Evolutionary conservation across 352 stramenopile genomes (phyloP), one percentile per base, ranked within the genome.

Genomic region (Phytophthora sp.): DNA sequence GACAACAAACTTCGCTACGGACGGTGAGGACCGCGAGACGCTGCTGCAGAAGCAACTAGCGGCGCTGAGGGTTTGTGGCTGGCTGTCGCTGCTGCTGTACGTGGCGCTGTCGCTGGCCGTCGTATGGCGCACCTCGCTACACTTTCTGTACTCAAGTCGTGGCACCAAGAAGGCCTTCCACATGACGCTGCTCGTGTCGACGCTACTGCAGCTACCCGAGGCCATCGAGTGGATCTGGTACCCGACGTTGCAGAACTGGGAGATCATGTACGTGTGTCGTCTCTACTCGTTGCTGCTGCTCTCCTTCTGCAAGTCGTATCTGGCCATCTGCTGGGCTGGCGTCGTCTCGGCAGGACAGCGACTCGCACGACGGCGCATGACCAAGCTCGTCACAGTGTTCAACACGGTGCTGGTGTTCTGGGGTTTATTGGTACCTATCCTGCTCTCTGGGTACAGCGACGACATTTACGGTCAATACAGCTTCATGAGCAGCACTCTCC

Each of bases 241-340:
- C 55, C 86, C 88, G 7, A 74, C 77, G n/a, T 76, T 65, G 45
- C 69, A 89, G 63, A 73, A 46, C 41, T 96, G 88, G 88, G 63
- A 90, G 49, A 59, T 63, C 61, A 82, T 76, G 56, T 93, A 92
- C 66, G 39, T 90, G 24, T 72, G 88, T 58, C 79, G 78, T 15
- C 66, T 92, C 38, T 92, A 89, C 65, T 70, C 76, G 23, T 63
- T 92, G 58, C 62, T 94, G 57, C 69, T 93, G 20, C 80, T 93
- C 60, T 88, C 73, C 49, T 79, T 87, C 26, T 91, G 84, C 76
- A 93, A 94, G 64, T 91, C 82, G 21, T 91, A 93, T 60, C 71
- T 96, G 53, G 85, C 84, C 24, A 74, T 96, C 38, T 85, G 73
- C 51, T 96, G 88, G 88, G 83, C 84, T 39, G 82, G 88, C 13